Conservation (phyloP, 768 basidiomycete species). For the Tulasnella sp. region DNA sequence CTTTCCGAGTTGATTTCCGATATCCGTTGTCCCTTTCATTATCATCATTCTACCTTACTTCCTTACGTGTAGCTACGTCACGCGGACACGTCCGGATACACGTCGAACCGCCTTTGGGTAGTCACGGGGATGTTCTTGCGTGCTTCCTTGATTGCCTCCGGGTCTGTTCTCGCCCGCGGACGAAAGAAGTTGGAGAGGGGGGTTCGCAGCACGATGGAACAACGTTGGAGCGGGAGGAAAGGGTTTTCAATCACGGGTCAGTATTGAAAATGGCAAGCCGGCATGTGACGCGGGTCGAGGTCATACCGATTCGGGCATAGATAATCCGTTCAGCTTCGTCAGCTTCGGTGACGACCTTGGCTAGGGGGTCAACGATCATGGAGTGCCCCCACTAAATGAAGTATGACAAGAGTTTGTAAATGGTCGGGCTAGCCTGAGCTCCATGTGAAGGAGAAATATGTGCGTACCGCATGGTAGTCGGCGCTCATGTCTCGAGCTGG, state of each 20-base stretch:
- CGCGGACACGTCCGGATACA: constrained; percentile 66
- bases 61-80: background rate
- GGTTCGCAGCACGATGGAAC: background rate
- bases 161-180: constrained; percentile 45
- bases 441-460: background rate
- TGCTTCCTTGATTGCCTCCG: constrained; percentile 59
- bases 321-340: constrained; percentile 74
- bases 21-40: background rate
- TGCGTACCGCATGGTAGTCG: constrained; percentile 79
- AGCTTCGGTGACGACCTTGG: constrained; percentile 45
- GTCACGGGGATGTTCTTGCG: constrained; percentile 89
- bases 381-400: constrained; percentile 76
- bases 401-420: background rate
- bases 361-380: constrained; percentile 88
- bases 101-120: constrained; percentile 84
- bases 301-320: constrained; percentile 76
- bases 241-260: background rate
- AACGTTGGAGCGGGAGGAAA: background rate
- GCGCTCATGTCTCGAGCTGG: constrained; percentile 82
- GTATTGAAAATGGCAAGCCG: background rate
- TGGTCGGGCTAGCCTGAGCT: background rate
- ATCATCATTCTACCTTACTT: background rate
- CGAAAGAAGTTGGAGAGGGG: background rate
- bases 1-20: background rate
- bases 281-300: background rate